A percentile compares a stretch with the other conserved stretches of the same genome.
Conservation (phyloP, 768 basidiomycete species). For the Phlebiopsis flavidoalba region DNA sequence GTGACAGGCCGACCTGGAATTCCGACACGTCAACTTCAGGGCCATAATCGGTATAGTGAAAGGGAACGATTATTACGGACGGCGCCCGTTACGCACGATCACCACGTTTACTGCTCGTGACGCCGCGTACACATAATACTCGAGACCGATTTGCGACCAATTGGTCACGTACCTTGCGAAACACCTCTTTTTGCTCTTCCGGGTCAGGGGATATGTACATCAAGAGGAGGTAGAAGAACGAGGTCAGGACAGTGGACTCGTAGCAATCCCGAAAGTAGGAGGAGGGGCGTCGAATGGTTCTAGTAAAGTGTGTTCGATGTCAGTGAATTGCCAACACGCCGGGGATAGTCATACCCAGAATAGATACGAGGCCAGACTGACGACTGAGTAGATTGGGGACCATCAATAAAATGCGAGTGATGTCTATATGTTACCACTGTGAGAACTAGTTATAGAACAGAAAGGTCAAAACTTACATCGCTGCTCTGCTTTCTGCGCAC, state of each 20-base stretch:
- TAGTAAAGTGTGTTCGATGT: constrained; percentile 17
- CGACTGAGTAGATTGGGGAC: constrained; percentile 69
- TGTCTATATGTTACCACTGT: constrained; percentile 37
- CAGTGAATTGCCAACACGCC: neutral
- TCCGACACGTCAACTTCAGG: neutral
- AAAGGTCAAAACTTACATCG: constrained; percentile 40
- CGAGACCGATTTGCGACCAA: neutral
- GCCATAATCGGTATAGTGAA: neutral
- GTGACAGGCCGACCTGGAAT: constrained; percentile 43
- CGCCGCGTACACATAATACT: neutral
- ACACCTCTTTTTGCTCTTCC: constrained; percentile 56
- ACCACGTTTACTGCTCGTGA: no score
- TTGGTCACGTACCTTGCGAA: constrained; percentile 34
- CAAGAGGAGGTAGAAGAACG: constrained; percentile 77
- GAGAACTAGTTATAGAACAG: neutral
- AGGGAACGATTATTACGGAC: neutral
- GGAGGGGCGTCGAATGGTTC: constrained; percentile 64
- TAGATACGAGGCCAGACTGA: constrained; percentile 64
- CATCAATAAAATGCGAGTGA: constrained; percentile 73
- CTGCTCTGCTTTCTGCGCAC: constrained; percentile 58
- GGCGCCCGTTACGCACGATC: neutral
- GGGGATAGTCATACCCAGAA: constrained; percentile 49
- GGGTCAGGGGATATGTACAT: constrained; percentile 61
- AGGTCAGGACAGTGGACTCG: constrained; percentile 68
- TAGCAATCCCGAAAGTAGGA: constrained; percentile 71